Percentiles rank a stretch among this genome's conserved stretches.
phyloP scores from a whole-genome alignment of 257 asterid species.

The Lithospermum erythrorhizon region DNA sequence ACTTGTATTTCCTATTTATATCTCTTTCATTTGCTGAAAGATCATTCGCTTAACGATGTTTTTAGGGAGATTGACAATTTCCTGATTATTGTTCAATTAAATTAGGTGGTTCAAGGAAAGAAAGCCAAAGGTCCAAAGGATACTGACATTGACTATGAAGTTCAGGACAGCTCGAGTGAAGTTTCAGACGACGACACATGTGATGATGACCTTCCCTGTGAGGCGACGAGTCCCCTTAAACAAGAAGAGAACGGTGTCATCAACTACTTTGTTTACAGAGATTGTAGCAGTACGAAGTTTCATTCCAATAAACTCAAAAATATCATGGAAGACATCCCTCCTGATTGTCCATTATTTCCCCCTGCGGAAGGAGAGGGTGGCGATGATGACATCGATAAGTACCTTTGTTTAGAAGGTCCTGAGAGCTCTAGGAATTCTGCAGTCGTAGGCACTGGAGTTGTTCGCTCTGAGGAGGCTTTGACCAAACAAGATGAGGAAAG shows the following conservation, averaged over 20 bases:
- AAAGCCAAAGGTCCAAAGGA: constrained; percentile 11
- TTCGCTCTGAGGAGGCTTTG: constrained; percentile 2
- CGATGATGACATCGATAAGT: not conserved
- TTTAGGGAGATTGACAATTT: no score
- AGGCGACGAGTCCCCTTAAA: not conserved
- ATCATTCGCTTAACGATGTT: no score
- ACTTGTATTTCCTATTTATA: not conserved
- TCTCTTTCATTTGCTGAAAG: not conserved
- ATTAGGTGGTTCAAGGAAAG: constrained; percentile 33
- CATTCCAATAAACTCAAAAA: no score
- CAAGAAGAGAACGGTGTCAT: not conserved
- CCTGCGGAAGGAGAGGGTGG: not conserved
- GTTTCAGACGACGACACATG: constrained; percentile 5
- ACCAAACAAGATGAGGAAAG: not conserved
- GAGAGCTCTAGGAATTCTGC: not conserved
- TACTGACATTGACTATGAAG: constrained; percentile 7
- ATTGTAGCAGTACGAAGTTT: not conserved
- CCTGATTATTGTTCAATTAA: not conserved
- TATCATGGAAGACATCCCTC: not conserved
- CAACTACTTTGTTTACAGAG: not conserved
- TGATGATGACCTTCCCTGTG: not conserved
- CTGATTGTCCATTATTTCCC: not conserved
- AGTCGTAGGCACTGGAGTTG: constrained; percentile 3
- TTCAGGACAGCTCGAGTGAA: constrained; percentile 15
- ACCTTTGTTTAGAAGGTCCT: not conserved